Conservation (phyloP, 2,329 filamentous ascomycete genomes). For the Cadophora luteo-olivacea region DNA sequence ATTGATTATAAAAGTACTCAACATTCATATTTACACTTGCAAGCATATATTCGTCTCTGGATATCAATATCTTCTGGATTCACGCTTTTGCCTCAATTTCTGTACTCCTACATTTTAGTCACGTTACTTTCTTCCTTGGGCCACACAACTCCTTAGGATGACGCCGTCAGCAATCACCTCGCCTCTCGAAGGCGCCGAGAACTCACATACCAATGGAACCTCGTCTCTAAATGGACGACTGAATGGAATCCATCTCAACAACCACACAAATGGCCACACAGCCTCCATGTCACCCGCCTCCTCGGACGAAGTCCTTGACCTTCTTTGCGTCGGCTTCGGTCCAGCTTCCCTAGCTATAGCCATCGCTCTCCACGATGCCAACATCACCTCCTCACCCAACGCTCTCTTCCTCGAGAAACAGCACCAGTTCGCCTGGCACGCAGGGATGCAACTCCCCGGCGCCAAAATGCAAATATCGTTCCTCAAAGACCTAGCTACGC, state of each 20-base stretch:
- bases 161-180: slow-evolving; percentile 39
- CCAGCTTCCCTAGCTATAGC: slow-evolving; percentile 90
- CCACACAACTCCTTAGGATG: slow-evolving; percentile 29
- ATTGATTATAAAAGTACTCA: background rate
- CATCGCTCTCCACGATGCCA: slow-evolving; percentile 84
- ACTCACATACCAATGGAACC: slow-evolving; percentile 13
- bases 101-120: slow-evolving; percentile 6
- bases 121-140: slow-evolving; percentile 16
- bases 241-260: slow-evolving; percentile 20
- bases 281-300: slow-evolving; percentile 16
- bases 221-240: slow-evolving; percentile 17
- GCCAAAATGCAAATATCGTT: slow-evolving; percentile 98
- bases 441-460: slow-evolving; percentile 91
- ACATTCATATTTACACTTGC: background rate
- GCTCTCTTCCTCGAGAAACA: slow-evolving; percentile 91
- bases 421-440: slow-evolving; percentile 84
- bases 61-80: background rate
- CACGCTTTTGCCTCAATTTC: background rate
- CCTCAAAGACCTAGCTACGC: slow-evolving; percentile 91
- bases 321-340: slow-evolving; percentile 91
- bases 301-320: slow-evolving; percentile 61
- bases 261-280: slow-evolving; percentile 19
- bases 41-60: background rate
- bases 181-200: slow-evolving; percentile 24
- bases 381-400: slow-evolving; percentile 64